Percentiles rank a stretch among this genome's conserved stretches.
Evolutionary conservation across 1,139 yeast species (phyloP).

Genomic region (Nadsonia starkeyi-henricii): DNA sequence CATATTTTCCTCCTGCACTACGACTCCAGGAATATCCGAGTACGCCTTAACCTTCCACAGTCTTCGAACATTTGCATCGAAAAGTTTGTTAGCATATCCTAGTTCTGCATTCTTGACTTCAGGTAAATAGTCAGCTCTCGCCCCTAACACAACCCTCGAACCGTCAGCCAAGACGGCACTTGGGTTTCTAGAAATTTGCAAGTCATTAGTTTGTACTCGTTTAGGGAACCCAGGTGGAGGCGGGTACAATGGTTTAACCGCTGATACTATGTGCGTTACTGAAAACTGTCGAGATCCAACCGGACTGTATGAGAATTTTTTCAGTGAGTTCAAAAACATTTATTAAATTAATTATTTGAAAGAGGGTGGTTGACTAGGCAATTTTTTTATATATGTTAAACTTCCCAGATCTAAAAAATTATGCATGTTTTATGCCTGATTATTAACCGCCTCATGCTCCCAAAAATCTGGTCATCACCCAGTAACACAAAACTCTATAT

Average conservation of each 20-base stretch:
- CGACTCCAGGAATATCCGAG: background rate
- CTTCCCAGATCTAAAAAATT: no score
- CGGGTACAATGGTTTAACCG: background rate
- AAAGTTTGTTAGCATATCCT: background rate
- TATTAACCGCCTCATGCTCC: no score
- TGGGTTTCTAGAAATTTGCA: background rate
- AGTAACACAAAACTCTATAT: no score
- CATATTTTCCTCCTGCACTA: background rate
- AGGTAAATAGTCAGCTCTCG: background rate
- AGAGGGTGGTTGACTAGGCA: no score
- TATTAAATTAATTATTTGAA: no score
- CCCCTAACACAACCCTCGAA: background rate
- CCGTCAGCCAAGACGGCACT: background rate
- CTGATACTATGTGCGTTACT: background rate
- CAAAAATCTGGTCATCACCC: no score
- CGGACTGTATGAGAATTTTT: no score
- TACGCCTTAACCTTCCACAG: background rate
- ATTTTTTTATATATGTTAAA: no score
- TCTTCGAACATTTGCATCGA: background rate
- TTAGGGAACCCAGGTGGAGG: background rate
- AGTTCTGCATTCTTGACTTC: background rate
- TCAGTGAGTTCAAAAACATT: no score
- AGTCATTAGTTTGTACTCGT: background rate
- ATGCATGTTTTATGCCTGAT: no score
- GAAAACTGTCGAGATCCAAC: background rate